phyloP scores from a whole-genome alignment of 1,284 basidiomycete genomes.

The Cutaneotrichosporon sp. region DNA sequence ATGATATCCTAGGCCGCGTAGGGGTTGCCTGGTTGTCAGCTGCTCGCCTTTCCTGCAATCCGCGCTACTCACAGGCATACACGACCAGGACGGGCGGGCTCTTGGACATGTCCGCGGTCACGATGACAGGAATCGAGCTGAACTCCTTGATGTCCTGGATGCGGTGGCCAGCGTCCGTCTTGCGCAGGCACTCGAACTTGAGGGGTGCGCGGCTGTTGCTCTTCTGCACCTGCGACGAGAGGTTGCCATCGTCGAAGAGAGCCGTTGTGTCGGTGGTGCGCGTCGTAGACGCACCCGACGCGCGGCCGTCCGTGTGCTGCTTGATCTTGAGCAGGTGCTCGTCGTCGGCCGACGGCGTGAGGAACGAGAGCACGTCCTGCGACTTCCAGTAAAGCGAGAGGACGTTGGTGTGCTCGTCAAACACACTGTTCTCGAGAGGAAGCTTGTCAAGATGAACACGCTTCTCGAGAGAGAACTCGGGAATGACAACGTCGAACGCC shows the following conservation, averaged over 20 bases:
- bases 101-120: constrained; percentile 89
- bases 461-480: constrained; percentile 97
- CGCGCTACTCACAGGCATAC: constrained; percentile 36
- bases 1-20: constrained; percentile 19
- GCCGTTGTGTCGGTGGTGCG: constrained; percentile 77
- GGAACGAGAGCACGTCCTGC: constrained; percentile 87
- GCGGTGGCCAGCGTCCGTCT: constrained; percentile 70
- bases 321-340: constrained; percentile 90
- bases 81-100: constrained; percentile 85
- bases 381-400: constrained; percentile 72
- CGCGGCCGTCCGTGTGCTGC: constrained; percentile 78
- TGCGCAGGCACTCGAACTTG: constrained; percentile 74
- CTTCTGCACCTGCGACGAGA: constrained; percentile 66
- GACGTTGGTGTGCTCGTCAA: constrained; percentile 85
- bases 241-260: constrained; percentile 78
- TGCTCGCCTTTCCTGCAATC: background rate
- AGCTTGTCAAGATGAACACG: constrained; percentile 98
- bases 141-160: constrained; percentile 90
- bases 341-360: constrained; percentile 85
- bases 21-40: constrained; percentile 25
- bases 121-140: constrained; percentile 86
- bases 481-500: constrained; percentile 85
- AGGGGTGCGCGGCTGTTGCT: constrained; percentile 68
- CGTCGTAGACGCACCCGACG: constrained; percentile 60
- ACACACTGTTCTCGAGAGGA: constrained; percentile 94